Percentiles rank a stretch among this genome's conserved stretches.
Conservation (phyloP, 805 yeast species). For the Blastobotrys muscicola region DNA sequence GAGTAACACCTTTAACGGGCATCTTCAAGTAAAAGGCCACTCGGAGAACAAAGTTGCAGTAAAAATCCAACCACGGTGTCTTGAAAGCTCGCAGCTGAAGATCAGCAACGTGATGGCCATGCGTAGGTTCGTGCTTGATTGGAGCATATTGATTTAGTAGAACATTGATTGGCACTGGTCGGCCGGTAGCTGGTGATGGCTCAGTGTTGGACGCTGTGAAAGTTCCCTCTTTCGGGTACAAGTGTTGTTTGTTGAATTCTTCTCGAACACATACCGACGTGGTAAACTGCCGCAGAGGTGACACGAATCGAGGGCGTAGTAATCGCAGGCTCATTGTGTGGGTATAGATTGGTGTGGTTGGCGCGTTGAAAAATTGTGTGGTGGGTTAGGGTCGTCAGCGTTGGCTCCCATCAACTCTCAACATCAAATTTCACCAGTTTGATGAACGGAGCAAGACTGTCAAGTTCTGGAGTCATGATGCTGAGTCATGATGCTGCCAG, state of each 20-base stretch:
- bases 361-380: too few relatives aligned
- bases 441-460: too few relatives aligned
- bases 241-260: conserved; percentile 8
- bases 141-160: conserved; percentile 79
- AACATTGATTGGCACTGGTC: conserved; percentile 77
- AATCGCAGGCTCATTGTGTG: too few relatives aligned
- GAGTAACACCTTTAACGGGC: conserved; percentile 69
- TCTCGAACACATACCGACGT: not conserved
- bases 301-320: too few relatives aligned
- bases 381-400: too few relatives aligned
- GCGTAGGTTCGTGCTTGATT: conserved; percentile 50
- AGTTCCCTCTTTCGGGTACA: conserved; percentile 15
- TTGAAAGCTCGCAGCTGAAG: conserved; percentile 60
- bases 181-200: conserved; percentile 24
- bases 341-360: too few relatives aligned
- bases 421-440: too few relatives aligned
- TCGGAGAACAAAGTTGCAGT: conserved; percentile 77
- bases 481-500: too few relatives aligned
- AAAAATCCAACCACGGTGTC: conserved; percentile 59
- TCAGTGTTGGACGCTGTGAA: conserved; percentile 14
- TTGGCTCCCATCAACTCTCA: too few relatives aligned
- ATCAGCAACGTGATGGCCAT: conserved; percentile 69
- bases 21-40: conserved; percentile 86
- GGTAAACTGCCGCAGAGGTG: too few relatives aligned
- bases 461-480: too few relatives aligned